Conservation (phyloP, 345 rosid genomes). For the Salix caprea region DNA sequence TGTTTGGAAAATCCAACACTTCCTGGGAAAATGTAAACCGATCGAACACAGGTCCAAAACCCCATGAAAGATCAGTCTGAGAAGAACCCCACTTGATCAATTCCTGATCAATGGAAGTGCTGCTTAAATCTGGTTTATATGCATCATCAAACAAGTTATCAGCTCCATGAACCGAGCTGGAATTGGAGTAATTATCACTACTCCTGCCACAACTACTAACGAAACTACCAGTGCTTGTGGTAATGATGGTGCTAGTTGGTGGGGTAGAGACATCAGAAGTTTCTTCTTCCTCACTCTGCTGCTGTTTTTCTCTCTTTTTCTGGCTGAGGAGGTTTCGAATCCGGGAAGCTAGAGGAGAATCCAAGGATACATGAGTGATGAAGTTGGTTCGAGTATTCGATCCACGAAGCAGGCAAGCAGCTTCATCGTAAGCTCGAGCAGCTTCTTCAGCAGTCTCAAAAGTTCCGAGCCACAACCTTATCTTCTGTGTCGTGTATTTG, state of each 20-base stretch:
- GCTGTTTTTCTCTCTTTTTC: conserved; percentile 31
- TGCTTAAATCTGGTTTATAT: conserved; percentile 59
- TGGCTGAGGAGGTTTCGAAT: conserved; percentile 50
- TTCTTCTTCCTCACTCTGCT: not conserved
- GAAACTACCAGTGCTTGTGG: not conserved
- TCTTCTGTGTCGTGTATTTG: conserved; percentile 72
- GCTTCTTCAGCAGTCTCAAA: conserved; percentile 74
- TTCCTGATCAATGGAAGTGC: conserved; percentile 31
- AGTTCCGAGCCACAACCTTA: conserved; percentile 80
- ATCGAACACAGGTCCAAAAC: conserved; percentile 33
- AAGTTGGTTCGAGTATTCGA: conserved; percentile 75
- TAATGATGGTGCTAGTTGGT: conserved; percentile 1
- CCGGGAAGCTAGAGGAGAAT: conserved; percentile 66
- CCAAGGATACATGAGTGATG: conserved; percentile 41
- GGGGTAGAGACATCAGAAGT: conserved; percentile 17
- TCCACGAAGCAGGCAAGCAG: conserved; percentile 78
- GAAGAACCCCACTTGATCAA: conserved; percentile 22
- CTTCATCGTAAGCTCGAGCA: conserved; percentile 71
- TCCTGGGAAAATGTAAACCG: conserved; percentile 44
- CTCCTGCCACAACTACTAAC: conserved; percentile 18
- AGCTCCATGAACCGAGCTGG: conserved; percentile 20
- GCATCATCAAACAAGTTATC: conserved; percentile 37
- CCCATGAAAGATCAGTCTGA: conserved; percentile 30
- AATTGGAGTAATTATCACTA: conserved; percentile 3
- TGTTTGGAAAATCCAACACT: conserved; percentile 40